A percentile compares a stretch with the other conserved stretches of the same genome.
These are phyloP conservation scores for Sanguinoderma infundibulare DNA, from an alignment of 1,284 basidiomycete species.

Conservation along the genomic window DNA sequence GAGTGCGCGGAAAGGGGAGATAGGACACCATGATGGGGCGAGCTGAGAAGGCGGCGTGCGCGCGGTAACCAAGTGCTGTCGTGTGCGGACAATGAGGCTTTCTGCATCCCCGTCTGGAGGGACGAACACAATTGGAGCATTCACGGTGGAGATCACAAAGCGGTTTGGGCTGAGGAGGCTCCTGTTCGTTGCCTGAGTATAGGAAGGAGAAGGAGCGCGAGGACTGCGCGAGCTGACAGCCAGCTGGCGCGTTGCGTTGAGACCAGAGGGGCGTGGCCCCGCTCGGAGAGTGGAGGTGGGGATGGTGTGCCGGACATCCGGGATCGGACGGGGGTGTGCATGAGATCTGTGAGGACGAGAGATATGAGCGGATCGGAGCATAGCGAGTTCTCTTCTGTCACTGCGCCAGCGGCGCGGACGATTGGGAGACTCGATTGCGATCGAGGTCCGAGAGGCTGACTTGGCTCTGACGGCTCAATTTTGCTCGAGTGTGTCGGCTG, in stretches of 20 bases:
- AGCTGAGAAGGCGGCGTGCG: background rate
- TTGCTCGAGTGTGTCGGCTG: background rate
- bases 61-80: constrained; percentile 11
- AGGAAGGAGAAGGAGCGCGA: background rate
- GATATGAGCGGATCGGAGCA: background rate
- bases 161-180: too few relatives aligned
- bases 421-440: background rate
- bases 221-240: background rate
- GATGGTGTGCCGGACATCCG: background rate
- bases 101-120: background rate
- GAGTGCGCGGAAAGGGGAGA: background rate
- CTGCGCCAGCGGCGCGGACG: background rate
- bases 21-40: background rate
- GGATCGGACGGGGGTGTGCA: background rate
- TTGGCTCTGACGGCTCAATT: background rate
- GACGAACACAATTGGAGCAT: constrained; percentile 2
- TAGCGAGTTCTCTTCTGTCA: background rate
- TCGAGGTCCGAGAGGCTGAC: background rate
- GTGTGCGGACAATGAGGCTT: constrained; percentile 19
- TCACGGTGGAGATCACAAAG: background rate
- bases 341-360: background rate
- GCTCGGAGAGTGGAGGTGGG: background rate
- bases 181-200: background rate
- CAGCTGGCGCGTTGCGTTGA: background rate
- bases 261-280: background rate